Conservation (phyloP, 2,329 filamentous ascomycete species). For the Penicillium italicum region DNA sequence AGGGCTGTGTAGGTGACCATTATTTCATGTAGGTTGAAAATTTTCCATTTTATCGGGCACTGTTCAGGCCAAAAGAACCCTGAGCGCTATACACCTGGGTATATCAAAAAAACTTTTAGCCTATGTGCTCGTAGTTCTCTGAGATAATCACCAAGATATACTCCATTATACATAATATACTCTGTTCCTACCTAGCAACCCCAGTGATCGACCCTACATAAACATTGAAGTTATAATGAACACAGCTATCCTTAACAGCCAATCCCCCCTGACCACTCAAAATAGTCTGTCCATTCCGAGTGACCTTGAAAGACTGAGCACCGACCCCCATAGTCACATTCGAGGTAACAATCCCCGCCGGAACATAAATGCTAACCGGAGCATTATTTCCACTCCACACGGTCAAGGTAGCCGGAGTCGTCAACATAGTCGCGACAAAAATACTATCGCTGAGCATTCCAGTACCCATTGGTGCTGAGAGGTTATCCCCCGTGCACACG, state of each 20-base stretch:
- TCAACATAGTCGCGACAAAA: constrained; percentile 34
- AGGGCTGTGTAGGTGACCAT: too few relatives aligned
- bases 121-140: background rate
- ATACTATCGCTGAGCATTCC: constrained; percentile 28
- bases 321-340: constrained; percentile 34
- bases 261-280: constrained; percentile 17
- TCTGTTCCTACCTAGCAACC: too few relatives aligned
- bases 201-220: constrained; percentile 25
- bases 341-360: constrained; percentile 32
- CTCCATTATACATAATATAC: background rate
- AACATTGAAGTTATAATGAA: constrained; percentile 35
- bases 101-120: too few relatives aligned
- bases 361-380: constrained; percentile 24
- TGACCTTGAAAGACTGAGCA: constrained; percentile 28
- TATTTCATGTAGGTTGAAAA: too few relatives aligned
- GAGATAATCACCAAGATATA: background rate
- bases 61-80: too few relatives aligned
- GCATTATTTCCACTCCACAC: constrained; percentile 27
- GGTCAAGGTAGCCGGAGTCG: constrained; percentile 26
- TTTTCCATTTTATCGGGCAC: too few relatives aligned
- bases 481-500: constrained; percentile 24
- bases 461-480: constrained; percentile 26
- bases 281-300: constrained; percentile 16
- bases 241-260: constrained; percentile 25
- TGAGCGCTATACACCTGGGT: too few relatives aligned